Evolutionary conservation across 257 asterid genomes (phyloP).

Genomic region (Solanum etuberosum): DNA sequence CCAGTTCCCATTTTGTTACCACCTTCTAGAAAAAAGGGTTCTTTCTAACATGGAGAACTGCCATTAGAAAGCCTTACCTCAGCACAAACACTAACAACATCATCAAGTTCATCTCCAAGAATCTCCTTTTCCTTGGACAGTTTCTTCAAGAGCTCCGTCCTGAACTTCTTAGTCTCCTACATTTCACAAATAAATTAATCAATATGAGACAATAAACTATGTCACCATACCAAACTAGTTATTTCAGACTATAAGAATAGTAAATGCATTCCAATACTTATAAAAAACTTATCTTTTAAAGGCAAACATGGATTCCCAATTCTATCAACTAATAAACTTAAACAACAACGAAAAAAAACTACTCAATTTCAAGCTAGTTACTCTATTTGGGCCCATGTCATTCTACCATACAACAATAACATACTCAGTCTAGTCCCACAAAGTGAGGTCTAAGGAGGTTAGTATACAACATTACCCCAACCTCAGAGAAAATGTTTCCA

Average conservation of each 20-base stretch:
- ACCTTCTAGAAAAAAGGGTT: neutral
- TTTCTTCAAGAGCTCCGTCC: slow-evolving; percentile 33
- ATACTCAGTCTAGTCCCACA: neutral
- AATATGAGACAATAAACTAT: neutral
- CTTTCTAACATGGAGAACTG: neutral
- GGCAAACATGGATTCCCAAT: neutral
- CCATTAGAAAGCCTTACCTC: slow-evolving; percentile 8
- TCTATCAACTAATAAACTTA: neutral
- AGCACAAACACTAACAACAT: slow-evolving; percentile 38
- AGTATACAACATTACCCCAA: neutral
- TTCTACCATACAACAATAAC: neutral
- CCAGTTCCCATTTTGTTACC: neutral
- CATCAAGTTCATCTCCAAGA: slow-evolving; percentile 39
- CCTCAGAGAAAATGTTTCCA: neutral
- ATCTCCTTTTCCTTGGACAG: slow-evolving; percentile 37
- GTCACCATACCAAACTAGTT: neutral
- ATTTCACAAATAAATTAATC: neutral
- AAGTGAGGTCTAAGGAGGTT: neutral
- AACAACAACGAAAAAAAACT: neutral
- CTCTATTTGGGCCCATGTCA: neutral
- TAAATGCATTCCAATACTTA: neutral
- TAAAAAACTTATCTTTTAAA: neutral
- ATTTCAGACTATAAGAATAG: neutral
- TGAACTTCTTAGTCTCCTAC: slow-evolving; percentile 55
- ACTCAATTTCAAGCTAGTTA: neutral